Conservation (phyloP, 495 filamentous ascomycete genomes). For the Podospora bellae-mahoneyi region DNA sequence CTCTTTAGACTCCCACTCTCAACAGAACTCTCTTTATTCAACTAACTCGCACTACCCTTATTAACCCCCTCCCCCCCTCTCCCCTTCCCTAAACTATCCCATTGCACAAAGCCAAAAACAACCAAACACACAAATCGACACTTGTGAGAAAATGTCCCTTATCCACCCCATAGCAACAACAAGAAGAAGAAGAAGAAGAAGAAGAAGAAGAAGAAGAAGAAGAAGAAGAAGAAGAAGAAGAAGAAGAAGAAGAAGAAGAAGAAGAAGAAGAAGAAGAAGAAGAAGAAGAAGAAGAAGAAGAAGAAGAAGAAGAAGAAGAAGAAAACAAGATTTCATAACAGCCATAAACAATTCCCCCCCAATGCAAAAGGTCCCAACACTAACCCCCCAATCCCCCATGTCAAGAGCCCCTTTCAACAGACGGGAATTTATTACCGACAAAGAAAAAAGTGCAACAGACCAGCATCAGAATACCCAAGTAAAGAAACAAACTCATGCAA, state of each 20-base stretch:
- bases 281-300: background rate
- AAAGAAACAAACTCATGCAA: too few relatives aligned
- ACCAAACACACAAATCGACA: too few relatives aligned
- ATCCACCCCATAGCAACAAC: background rate
- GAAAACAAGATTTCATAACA: slow-evolving; percentile 5
- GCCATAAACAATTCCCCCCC: background rate
- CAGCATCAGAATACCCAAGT: background rate
- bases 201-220: background rate
- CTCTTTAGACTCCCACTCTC: too few relatives aligned
- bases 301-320: background rate
- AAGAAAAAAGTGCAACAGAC: background rate
- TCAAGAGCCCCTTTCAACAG: background rate
- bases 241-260: background rate
- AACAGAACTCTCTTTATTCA: too few relatives aligned
- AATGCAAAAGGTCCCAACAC: background rate
- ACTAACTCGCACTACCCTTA: too few relatives aligned
- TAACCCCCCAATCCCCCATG: background rate
- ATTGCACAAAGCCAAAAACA: too few relatives aligned
- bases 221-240: slow-evolving; percentile 3
- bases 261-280: background rate
- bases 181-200: slow-evolving; percentile 5
- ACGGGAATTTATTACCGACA: background rate
- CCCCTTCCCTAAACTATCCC: background rate
- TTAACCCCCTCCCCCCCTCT: background rate
- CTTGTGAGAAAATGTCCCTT: too few relatives aligned